Conservation (phyloP, 2,329 filamentous ascomycete species). For the Dactylellina haptotyla region DNA sequence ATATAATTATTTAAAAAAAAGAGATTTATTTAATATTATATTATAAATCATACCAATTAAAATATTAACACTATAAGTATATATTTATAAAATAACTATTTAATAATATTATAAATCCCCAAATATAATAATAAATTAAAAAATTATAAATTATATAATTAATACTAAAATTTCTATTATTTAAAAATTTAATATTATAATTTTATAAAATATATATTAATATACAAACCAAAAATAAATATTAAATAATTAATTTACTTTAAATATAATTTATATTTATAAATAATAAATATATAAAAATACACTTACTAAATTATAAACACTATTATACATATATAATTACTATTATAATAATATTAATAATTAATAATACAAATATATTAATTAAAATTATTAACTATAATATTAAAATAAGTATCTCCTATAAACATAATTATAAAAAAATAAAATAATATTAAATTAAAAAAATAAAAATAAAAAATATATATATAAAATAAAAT, state of each 20-base stretch:
- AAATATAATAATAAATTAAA: conserved; percentile 2
- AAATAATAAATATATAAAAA: conserved; percentile 2
- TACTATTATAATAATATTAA: neutral
- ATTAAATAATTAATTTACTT: neutral
- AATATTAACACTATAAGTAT: neutral
- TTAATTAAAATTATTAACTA: neutral
- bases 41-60: neutral
- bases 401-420: neutral
- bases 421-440: conserved; percentile 3
- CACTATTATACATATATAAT: conserved; percentile 1
- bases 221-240: no score
- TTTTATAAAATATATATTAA: neutral
- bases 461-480: neutral
- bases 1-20: neutral
- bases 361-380: neutral
- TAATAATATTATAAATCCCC: neutral
- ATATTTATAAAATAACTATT: neutral
- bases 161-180: neutral
- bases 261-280: neutral
- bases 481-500: neutral
- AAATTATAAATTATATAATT: conserved; percentile 13
- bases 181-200: neutral
- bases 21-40: neutral
- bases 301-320: neutral
- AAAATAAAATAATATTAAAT: neutral